Evolutionary conservation across 495 filamentous ascomycete species (phyloP), one percentile per base, ranked within the genome.

Genomic region (Penicillium argentinense): DNA sequence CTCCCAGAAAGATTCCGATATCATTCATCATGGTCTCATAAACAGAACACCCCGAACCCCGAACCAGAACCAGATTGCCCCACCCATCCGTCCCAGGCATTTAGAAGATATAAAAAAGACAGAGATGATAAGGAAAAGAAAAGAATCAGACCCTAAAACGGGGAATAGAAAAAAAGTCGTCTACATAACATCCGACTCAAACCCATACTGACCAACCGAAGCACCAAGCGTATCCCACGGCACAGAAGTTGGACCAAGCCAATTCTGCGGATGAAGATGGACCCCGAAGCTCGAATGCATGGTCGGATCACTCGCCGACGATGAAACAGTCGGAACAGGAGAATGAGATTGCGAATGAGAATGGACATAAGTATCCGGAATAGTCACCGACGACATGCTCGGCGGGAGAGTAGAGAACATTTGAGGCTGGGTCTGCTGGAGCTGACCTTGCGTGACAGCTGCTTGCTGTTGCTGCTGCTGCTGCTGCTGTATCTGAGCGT

Each of bases 231-330:
- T 37, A 30, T 67, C 64, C 68, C 68, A 72, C 9, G 64, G 64
- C 8, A 69, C 50, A 6, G 66, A 64, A 9, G 62, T 52, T 11
- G 68, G 57, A 14, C 49, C 51, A 5, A 72, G 41, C 68, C 68
- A 72, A 29, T 67, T 63, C 44, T 72, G 68, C 7, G 64, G 62
- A 22, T 68, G 62, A 23, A 72, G 50, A 16, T 60, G 65, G 0
- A 60, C 30, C 18, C 54, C 60, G 47, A 61, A 45, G 48, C 48
- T 45, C 13, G 54, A 54, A 39, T 60, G 28, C 51, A 63, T 53
- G 6, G 45, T 51, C 5, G 51, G 60, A 9, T 63, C 60, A 9
- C 52, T 56, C 7, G 49, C 39, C 12, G 53, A 48, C 4, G 59
- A 66, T 13, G 53, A 46, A 7, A 61, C 36, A 13, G 60, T 63